Percentiles rank a stretch among this genome's conserved stretches.
Evolutionary conservation across 2,329 filamentous ascomycete genomes (phyloP).

Genomic region (Pseudogymnoascus sp.): DNA sequence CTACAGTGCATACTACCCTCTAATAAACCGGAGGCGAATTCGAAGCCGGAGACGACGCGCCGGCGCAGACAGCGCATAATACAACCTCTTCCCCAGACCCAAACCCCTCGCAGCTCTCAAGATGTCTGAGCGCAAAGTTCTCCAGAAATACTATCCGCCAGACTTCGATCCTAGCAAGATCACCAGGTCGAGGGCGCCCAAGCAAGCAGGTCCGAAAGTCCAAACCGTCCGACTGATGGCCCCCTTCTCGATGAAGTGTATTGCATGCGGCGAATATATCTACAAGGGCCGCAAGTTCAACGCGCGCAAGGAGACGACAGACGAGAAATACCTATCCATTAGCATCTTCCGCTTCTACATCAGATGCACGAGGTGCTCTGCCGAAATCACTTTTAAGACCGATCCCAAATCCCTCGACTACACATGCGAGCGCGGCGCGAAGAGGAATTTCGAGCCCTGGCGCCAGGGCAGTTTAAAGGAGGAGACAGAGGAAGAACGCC

Average conservation of each 20-base stretch:
- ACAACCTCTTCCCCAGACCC: neutral
- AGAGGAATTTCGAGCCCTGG: conserved; percentile 93
- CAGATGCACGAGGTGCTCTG: conserved; percentile 75
- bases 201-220: conserved; percentile 66
- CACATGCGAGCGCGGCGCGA: conserved; percentile 66
- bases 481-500: conserved; percentile 79
- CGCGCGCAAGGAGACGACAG: conserved; percentile 82
- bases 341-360: conserved; percentile 88
- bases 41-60: neutral
- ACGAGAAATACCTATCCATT: conserved; percentile 83
- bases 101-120: conserved; percentile 10
- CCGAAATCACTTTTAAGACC: conserved; percentile 86
- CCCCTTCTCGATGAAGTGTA: conserved; percentile 74
- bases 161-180: conserved; percentile 89
- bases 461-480: conserved; percentile 49
- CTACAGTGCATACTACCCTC: neutral
- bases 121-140: conserved; percentile 84
- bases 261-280: conserved; percentile 65
- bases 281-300: conserved; percentile 96
- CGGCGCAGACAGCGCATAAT: neutral
- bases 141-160: conserved; percentile 58
- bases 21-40: neutral
- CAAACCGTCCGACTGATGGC: conserved; percentile 89
- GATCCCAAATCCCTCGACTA: conserved; percentile 96
- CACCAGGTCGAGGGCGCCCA: conserved; percentile 58